Percentiles rank a stretch among this genome's conserved stretches.
Conservation (phyloP, 345 rosid genomes). For the Aegle marmelos region DNA sequence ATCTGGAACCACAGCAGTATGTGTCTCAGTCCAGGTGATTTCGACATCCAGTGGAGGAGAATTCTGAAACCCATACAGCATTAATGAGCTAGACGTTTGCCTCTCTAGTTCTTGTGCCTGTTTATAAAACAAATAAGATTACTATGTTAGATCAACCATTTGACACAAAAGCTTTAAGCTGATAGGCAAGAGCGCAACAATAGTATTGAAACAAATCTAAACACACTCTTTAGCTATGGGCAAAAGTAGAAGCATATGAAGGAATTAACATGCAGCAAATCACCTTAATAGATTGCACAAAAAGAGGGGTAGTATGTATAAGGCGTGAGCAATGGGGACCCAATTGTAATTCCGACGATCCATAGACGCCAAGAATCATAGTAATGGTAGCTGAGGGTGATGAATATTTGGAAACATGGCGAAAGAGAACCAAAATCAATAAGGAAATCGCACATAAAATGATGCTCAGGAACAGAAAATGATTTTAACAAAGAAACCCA, state of each 20-base stretch:
- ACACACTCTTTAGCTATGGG: too few relatives aligned
- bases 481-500: conserved; percentile 19
- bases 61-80: conserved; percentile 41
- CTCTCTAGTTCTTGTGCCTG: conserved; percentile 37
- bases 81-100: conserved; percentile 27
- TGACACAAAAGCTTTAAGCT: too few relatives aligned
- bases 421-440: background rate
- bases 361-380: conserved; percentile 49
- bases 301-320: conserved; percentile 33
- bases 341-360: conserved; percentile 39
- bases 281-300: conserved; percentile 55
- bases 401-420: background rate
- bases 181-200: too few relatives aligned
- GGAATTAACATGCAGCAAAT: background rate
- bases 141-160: background rate
- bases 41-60: conserved; percentile 42
- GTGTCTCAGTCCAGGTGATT: conserved; percentile 42
- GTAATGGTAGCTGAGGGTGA: conserved; percentile 47
- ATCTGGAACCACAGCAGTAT: conserved; percentile 26
- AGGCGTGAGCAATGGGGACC: conserved; percentile 48
- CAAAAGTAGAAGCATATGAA: background rate
- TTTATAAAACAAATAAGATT: conserved; percentile 15
- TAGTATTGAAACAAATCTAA: too few relatives aligned
- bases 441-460: background rate
- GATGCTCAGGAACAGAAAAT: background rate